These are phyloP conservation scores for Croton setiger DNA, from an alignment of 441 rosid genomes.

Conservation along the genomic window DNA sequence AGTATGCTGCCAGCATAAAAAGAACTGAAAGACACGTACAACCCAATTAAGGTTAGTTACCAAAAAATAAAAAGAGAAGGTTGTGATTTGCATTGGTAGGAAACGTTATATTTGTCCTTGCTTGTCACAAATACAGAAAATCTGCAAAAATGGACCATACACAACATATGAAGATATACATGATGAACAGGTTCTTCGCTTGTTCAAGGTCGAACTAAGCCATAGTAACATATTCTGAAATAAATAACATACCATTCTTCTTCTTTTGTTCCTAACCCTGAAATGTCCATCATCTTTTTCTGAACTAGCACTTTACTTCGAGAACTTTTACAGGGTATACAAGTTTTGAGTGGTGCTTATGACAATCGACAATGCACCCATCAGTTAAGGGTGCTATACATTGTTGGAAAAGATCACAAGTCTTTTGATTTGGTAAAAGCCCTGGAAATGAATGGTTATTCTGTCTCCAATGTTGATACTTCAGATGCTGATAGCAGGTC, in stretches of 20 bases:
- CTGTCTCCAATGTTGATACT: conserved; percentile 23
- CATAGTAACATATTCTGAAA: no score
- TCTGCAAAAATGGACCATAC: neutral
- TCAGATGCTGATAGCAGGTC: conserved; percentile 40
- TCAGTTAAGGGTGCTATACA: conserved; percentile 29
- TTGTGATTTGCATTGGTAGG: no score
- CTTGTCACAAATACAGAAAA: neutral
- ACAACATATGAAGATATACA: neutral
- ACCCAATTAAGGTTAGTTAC: no score
- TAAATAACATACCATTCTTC: neutral
- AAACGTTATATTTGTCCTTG: neutral
- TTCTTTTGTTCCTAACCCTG: neutral
- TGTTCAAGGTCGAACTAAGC: neutral
- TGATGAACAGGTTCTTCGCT: neutral
- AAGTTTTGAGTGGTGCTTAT: conserved; percentile 25
- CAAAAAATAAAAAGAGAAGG: no score
- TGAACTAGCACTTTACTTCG: conserved; percentile 4
- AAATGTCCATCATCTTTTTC: neutral
- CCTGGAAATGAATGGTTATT: conserved; percentile 40
- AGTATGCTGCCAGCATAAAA: no score
- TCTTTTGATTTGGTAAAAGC: conserved; percentile 31
- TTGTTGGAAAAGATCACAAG: conserved; percentile 35
- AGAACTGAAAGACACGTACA: no score
- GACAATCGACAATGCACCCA: conserved; percentile 9
- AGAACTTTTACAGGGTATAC: conserved; percentile 30